Evolutionary conservation across 306 rosid species (phyloP).

Genomic region (Prunus salicina): DNA sequence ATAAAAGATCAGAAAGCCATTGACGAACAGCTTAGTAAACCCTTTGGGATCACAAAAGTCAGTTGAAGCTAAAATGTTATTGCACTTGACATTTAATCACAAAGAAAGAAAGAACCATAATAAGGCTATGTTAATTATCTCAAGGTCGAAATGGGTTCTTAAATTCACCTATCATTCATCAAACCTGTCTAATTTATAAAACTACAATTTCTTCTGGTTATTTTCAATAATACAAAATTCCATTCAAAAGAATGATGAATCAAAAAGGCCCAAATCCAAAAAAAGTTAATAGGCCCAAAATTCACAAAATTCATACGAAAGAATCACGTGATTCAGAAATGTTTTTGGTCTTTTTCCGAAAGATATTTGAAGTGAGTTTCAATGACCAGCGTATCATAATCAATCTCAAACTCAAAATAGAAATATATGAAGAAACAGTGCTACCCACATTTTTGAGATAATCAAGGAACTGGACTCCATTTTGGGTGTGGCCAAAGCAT

Average conservation of each 20-base stretch:
- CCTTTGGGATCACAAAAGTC: neutral
- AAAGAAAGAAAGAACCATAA: neutral
- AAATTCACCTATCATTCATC: neutral
- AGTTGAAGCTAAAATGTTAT: neutral
- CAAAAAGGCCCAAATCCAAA: neutral
- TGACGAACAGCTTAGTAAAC: neutral
- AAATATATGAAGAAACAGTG: neutral
- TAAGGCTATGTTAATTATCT: neutral
- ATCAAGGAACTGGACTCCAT: neutral
- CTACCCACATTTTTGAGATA: constrained; percentile 1
- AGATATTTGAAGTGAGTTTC: neutral
- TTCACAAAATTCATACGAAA: neutral
- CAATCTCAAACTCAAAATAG: neutral
- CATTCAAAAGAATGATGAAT: neutral
- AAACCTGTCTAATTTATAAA: neutral
- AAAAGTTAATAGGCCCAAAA: neutral
- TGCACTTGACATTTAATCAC: neutral
- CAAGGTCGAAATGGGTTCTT: neutral
- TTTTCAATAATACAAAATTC: neutral
- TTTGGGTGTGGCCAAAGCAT: neutral
- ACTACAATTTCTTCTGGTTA: neutral
- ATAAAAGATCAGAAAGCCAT: neutral
- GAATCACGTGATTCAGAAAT: neutral
- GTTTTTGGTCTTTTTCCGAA: neutral
- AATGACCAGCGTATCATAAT: neutral